Evolutionary conservation across 2,329 filamentous ascomycete species (phyloP).

Genomic region (Chaetomiaceae sp.): DNA sequence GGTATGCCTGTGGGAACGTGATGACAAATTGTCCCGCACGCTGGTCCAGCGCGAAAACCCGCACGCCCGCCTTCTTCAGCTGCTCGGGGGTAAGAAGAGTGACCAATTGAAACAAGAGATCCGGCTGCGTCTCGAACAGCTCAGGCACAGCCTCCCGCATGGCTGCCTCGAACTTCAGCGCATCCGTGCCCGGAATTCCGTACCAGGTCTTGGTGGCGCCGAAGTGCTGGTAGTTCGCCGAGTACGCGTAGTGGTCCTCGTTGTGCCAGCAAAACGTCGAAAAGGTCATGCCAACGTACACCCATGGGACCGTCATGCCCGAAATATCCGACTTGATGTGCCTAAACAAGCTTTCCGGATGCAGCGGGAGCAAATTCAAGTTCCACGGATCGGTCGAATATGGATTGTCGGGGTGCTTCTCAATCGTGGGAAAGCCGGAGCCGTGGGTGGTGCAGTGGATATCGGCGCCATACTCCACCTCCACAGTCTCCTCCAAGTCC

Average conservation of each 20-base stretch:
- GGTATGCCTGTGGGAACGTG: slow-evolving; percentile 94
- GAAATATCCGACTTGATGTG: slow-evolving; percentile 98
- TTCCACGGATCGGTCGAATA: slow-evolving; percentile 95
- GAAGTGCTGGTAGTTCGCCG: slow-evolving; percentile 96
- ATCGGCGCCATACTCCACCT: slow-evolving; percentile 96
- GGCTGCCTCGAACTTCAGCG: slow-evolving; percentile 88
- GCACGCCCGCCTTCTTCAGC: slow-evolving; percentile 83
- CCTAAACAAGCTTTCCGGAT: slow-evolving; percentile 86
- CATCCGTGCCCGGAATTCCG: slow-evolving; percentile 88
- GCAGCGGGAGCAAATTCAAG: slow-evolving; percentile 82
- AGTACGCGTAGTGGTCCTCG: slow-evolving; percentile 96
- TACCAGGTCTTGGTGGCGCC: slow-evolving; percentile 99
- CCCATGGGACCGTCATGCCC: slow-evolving; percentile 98
- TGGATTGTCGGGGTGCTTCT: slow-evolving; percentile 78
- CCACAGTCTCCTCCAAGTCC: slow-evolving; percentile 88
- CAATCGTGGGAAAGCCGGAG: slow-evolving; percentile 91
- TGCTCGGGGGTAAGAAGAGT: slow-evolving; percentile 91
- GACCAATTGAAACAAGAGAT: slow-evolving; percentile 94
- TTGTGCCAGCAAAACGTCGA: slow-evolving; percentile 99
- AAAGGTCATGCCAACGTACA: slow-evolving; percentile 99
- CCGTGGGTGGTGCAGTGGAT: slow-evolving; percentile 98
- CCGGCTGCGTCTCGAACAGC: slow-evolving; percentile 92
- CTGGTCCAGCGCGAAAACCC: slow-evolving; percentile 93
- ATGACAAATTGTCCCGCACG: slow-evolving; percentile 92
- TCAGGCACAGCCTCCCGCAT: slow-evolving; percentile 96